Conservation (phyloP, 805 yeast genomes). For the Candida ortonii region DNA sequence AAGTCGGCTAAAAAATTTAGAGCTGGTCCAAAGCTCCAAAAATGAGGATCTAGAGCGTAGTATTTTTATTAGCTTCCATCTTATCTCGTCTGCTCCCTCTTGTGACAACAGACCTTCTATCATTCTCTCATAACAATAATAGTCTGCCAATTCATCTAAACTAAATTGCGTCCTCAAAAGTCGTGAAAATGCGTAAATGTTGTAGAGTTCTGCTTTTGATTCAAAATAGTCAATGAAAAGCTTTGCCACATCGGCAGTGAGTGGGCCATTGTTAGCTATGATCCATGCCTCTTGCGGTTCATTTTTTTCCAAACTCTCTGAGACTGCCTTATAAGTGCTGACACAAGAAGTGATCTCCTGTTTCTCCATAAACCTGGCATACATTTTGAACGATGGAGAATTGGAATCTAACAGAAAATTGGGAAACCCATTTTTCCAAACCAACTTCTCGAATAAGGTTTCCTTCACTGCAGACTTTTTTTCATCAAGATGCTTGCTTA, state of each 20-base stretch:
- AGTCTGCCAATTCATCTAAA: constrained; percentile 5
- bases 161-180: constrained; percentile 6
- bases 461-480: not conserved
- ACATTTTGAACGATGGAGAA: constrained; percentile 2
- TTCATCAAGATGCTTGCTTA: not conserved
- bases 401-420: constrained; percentile 3
- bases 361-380: constrained; percentile 3
- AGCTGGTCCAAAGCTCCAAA: constrained; percentile 3
- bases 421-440: constrained; percentile 3
- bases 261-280: not conserved
- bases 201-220: constrained; percentile 2
- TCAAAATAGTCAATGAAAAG: constrained; percentile 4
- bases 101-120: constrained; percentile 1
- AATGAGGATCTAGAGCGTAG: constrained; percentile 3
- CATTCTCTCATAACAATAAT: constrained; percentile 6
- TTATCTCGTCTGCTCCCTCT: constrained; percentile 1
- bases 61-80: constrained; percentile 6
- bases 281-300: constrained; percentile 5
- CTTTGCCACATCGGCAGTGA: constrained; percentile 2
- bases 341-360: not conserved
- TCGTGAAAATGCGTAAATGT: constrained; percentile 7
- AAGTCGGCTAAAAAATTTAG: constrained; percentile 1
- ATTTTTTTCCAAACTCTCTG: not conserved
- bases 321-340: not conserved
- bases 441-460: constrained; percentile 1